Conservation (phyloP, 805 yeast species). For the Hanseniaspora clermontiae region DNA sequence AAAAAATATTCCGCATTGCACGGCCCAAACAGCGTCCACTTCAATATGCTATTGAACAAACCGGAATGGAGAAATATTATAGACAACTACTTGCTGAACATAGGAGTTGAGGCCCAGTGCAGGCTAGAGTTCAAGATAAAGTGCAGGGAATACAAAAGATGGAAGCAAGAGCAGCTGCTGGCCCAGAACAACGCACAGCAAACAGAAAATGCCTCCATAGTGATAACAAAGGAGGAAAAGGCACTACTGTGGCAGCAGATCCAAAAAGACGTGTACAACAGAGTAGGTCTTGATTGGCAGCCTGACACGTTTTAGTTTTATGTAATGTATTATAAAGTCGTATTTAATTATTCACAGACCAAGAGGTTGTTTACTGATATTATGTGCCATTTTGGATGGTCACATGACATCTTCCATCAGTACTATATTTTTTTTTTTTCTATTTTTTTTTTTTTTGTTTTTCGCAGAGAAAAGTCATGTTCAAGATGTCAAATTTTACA, state of each 20-base stretch:
- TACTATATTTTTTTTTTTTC: not conserved
- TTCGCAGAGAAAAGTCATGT: no score
- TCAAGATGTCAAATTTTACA: no score
- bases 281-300: constrained; percentile 50
- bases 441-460: not conserved
- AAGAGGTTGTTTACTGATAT: not conserved
- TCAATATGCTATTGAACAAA: constrained; percentile 31
- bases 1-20: constrained; percentile 15
- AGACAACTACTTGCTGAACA: constrained; percentile 51
- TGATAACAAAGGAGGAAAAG: constrained; percentile 44
- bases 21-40: constrained; percentile 31
- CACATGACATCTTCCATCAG: not conserved
- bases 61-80: constrained; percentile 65
- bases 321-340: not conserved
- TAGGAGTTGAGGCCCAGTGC: constrained; percentile 62
- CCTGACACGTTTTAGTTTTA: constrained; percentile 28
- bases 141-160: constrained; percentile 36
- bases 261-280: constrained; percentile 44
- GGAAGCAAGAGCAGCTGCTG: constrained; percentile 28
- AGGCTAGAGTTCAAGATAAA: constrained; percentile 47
- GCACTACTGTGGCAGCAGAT: constrained; percentile 50
- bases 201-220: constrained; percentile 17
- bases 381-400: no score
- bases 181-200: constrained; percentile 16
- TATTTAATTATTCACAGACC: not conserved